phyloP scores from a whole-genome alignment of 176 grass and related monocot species.

The Zoysia pacifica region DNA sequence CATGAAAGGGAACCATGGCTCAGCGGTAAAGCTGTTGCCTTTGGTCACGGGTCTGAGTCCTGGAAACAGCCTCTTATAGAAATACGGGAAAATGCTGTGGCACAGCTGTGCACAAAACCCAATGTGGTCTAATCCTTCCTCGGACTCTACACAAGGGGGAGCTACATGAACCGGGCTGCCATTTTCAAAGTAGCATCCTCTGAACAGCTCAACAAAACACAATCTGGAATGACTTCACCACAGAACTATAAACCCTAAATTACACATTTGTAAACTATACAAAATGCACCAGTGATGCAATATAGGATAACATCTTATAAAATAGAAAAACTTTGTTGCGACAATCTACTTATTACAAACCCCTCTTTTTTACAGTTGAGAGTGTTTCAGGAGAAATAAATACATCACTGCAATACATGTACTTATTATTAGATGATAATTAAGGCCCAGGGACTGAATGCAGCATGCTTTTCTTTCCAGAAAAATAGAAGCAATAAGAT shows the following conservation, averaged over 20 bases:
- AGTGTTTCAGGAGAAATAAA: neutral
- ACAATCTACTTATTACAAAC: neutral
- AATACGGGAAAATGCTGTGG: too few species aligned
- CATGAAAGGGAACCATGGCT: too few species aligned
- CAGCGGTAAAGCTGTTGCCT: too few species aligned
- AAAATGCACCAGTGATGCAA: constrained; percentile 15
- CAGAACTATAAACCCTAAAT: constrained; percentile 15
- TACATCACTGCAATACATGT: neutral
- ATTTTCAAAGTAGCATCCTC: neutral
- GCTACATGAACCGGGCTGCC: too few species aligned
- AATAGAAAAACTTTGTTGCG: neutral
- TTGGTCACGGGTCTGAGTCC: too few species aligned
- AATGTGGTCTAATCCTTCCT: too few species aligned
- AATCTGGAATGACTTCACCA: neutral
- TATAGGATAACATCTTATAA: constrained; percentile 7
- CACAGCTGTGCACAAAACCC: too few species aligned
- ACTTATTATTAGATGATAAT: neutral
- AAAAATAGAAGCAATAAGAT: neutral
- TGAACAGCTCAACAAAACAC: neutral
- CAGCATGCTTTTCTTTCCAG: neutral
- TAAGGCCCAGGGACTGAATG: neutral
- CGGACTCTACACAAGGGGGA: too few species aligned
- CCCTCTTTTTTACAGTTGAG: too few species aligned
- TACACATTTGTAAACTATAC: constrained; percentile 1
- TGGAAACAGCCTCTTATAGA: too few species aligned